These are phyloP conservation scores for Fusarium sterilihyphosum DNA, from an alignment of 2,329 filamentous ascomycete genomes.

Conservation along the genomic window DNA sequence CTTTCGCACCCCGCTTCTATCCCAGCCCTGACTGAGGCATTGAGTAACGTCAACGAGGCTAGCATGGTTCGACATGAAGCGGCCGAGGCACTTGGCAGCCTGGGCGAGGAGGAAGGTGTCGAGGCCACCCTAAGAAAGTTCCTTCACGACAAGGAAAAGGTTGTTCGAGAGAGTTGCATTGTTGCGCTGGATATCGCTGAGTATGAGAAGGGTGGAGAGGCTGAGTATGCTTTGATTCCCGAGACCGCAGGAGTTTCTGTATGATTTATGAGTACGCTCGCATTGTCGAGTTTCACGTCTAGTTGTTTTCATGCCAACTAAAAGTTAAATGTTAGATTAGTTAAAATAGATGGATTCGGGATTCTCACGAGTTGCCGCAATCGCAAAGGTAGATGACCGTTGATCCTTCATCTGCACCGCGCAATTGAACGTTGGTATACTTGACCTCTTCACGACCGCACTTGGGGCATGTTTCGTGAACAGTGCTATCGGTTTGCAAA, in stretches of 20 bases:
- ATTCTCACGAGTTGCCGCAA: constrained; percentile 79
- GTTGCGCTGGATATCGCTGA: constrained; percentile 98
- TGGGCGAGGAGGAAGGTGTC: constrained; percentile 93
- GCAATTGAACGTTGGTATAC: constrained; percentile 85
- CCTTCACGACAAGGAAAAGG: constrained; percentile 88
- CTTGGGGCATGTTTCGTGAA: constrained; percentile 77
- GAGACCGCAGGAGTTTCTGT: constrained; percentile 59
- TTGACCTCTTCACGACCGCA: constrained; percentile 86
- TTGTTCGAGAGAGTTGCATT: constrained; percentile 93
- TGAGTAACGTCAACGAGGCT: constrained; percentile 82
- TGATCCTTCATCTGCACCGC: constrained; percentile 93
- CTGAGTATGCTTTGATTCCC: constrained; percentile 92
- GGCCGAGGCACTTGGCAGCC: constrained; percentile 91
- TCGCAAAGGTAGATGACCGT: constrained; percentile 92
- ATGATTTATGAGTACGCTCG: constrained; percentile 42
- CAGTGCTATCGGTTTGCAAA: constrained; percentile 76
- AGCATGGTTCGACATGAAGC: constrained; percentile 99
- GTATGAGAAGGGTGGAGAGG: constrained; percentile 88
- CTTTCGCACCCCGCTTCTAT: constrained; percentile 97
- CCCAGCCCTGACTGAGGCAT: constrained; percentile 80
- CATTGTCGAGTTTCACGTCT: constrained; percentile 37
- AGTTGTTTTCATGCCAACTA: constrained; percentile 71
- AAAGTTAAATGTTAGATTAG: constrained; percentile 40
- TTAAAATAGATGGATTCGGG: constrained; percentile 21
- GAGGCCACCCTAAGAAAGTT: constrained; percentile 86